These are phyloP conservation scores for Collybiopsis luxurians DNA, from an alignment of 768 basidiomycete species.

Conservation along the genomic window DNA sequence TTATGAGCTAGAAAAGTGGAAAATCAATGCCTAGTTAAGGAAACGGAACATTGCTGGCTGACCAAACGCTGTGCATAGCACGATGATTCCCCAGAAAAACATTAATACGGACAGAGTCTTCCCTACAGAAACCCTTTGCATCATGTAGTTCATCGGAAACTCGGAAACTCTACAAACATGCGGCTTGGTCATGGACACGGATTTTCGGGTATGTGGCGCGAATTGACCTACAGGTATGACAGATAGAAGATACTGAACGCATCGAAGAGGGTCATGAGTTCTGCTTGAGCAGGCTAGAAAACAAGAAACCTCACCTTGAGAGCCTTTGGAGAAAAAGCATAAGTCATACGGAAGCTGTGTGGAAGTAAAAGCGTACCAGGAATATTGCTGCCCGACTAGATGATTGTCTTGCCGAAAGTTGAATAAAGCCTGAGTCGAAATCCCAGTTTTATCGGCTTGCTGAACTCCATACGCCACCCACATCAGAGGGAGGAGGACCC, in stretches of 20 bases:
- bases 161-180: conserved; percentile 4
- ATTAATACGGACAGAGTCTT: conserved; percentile 9
- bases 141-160: conserved; percentile 9
- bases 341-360: background rate
- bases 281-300: background rate
- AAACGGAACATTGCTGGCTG: background rate
- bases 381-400: conserved; percentile 11
- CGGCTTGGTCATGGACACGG: background rate
- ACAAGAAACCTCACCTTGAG: conserved; percentile 1
- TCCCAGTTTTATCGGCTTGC: conserved; percentile 11
- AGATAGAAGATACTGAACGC: conserved; percentile 8
- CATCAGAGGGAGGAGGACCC: conserved; percentile 9
- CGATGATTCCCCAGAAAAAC: conserved; percentile 12
- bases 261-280: background rate
- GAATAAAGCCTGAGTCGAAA: conserved; percentile 8
- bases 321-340: conserved; percentile 3
- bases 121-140: conserved; percentile 10
- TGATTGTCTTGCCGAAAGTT: conserved; percentile 6
- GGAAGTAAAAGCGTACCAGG: background rate
- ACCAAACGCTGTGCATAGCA: conserved; percentile 11
- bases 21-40: background rate
- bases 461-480: conserved; percentile 11
- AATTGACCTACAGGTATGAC: conserved; percentile 7
- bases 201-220: background rate
- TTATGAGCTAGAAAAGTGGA: conserved; percentile 2